Evolutionary conservation across 1,284 basidiomycete genomes (phyloP).

Genomic region (Apiotrichum gracile): DNA sequence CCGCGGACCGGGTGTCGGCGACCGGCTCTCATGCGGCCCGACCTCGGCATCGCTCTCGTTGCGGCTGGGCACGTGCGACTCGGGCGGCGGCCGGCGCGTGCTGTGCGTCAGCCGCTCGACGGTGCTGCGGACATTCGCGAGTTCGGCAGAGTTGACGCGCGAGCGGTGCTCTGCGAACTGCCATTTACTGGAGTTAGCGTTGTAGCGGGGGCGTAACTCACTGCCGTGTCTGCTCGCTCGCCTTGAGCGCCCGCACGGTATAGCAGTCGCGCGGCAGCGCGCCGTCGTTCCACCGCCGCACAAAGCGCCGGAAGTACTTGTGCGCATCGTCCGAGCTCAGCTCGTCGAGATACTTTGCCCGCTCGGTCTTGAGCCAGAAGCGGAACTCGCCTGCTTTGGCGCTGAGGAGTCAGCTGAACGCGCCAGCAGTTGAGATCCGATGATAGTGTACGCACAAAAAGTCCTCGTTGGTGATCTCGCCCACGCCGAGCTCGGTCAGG

Average conservation of each 20-base stretch:
- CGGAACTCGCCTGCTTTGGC: constrained; percentile 35
- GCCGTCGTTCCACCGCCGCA: constrained; percentile 46
- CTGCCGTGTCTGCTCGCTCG: constrained; percentile 37
- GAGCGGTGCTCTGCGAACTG: constrained; percentile 30
- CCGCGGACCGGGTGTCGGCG: constrained; percentile 3
- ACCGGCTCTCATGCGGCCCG: background rate
- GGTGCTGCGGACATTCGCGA: constrained; percentile 12
- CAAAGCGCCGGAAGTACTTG: constrained; percentile 46
- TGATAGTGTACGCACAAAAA: constrained; percentile 47
- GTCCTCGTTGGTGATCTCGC: constrained; percentile 38
- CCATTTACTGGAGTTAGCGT: constrained; percentile 30
- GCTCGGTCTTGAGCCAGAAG: constrained; percentile 34
- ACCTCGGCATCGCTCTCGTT: constrained; percentile 9
- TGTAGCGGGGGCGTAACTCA: constrained; percentile 1
- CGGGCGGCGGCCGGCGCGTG: background rate
- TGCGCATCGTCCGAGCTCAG: constrained; percentile 35
- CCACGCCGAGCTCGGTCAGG: constrained; percentile 34
- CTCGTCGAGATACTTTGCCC: constrained; percentile 43
- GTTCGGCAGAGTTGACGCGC: constrained; percentile 21
- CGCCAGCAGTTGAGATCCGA: background rate
- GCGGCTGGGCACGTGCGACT: background rate
- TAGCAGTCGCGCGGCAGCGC: constrained; percentile 35
- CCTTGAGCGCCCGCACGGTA: constrained; percentile 12
- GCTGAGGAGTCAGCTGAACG: constrained; percentile 5
- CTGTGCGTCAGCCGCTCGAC: constrained; percentile 14